Evolutionary conservation across 257 asterid genomes (phyloP), one percentile per base, ranked within the genome.

Genomic region (Primulina eburnea): DNA sequence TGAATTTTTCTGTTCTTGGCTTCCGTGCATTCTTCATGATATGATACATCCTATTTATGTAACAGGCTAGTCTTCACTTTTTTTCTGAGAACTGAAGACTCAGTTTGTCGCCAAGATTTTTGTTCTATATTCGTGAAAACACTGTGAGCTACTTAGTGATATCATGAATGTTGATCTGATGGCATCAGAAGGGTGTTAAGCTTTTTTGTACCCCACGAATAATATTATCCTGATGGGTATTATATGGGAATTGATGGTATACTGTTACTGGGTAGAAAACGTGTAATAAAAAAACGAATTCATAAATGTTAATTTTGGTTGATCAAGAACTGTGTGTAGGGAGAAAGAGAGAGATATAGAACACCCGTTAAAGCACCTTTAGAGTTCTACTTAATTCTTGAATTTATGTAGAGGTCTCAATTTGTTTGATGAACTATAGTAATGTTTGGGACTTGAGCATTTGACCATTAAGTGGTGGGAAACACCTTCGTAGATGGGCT

Each of bases 11-110:
- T 61, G 52, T 32, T 60, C 28, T 52, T n/a, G 61, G 14, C n/a
- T 62, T 10, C 61, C 60, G 33, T 60, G 53, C 16, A 50, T 11
- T 60, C 55, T 68, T 29, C 56, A 24, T 52, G 12, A 57, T 17
- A 3, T 18, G 24, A 60, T 61, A 40, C 30, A n/a, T 43, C 60
- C 69, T 24, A 58, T 60, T 11, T 71, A 34, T 60, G 11, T 71
- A 20, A 50, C 32, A 10, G 47, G 59, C n/a, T 24, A 32, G 65
- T 61, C 55, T 65, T 18, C 53, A 71, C 29, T 33, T 16, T 30
- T 70, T 16, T 30, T 20, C 60, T n/a, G 28, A 61, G 71, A 68
- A 64, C 24, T 20, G 18, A 9, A 70, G 52, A 43, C 34, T 71
- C 8, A 61, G 9, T 71, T 76, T 52, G 26, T 53, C 38, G 14